Base-by-base conservation (phyloP, 2,329 filamentous ascomycete species). In the Diaporthe destruens region DNA sequence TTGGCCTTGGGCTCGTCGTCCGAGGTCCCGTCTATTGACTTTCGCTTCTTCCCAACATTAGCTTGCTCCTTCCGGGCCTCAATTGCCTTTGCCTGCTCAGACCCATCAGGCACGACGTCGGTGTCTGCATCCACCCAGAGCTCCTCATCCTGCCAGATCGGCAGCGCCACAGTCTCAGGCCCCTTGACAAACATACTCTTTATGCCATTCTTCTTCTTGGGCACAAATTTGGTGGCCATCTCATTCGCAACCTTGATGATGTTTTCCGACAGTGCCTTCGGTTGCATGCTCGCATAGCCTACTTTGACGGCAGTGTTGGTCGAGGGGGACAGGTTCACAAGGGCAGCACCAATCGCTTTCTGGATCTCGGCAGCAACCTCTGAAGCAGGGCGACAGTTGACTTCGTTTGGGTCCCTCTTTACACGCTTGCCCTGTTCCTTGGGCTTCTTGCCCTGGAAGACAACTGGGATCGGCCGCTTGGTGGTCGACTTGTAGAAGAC, bases 91-190 rank as follows among this genome's bases (percentile, higher is more conserved):
- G 83, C 80, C 77, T 85, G 79, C 77, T 86, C 87, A 72, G 87
- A 84, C 47, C 81, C 83, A 49, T 87, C 85, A 75, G 87, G 84
- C 47, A 96, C 85, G 8, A 98, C 90, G 79, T 92, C 90, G 75
- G 94, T 91, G 74, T 90, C 88, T 74, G 92, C 89, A 76, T 96
- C 93, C 20, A 92, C 83, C 95, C 96, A 99, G 75, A 99, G 87
- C 87, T 98, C 95, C 77, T 95, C 92, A 6, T 96, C 93, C 80
- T 98, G 85, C 94, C 95, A 99, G 80, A 99, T 91, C n/a, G 96
- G 96, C 79, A 99, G 87, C 11, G 96, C 93, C 74, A 92, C 92
- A 6, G 96, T 98, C 79, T 94, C 91, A 36, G 94, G 92, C 3
- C 94, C 94, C 88, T 98, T 99, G 86, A 99, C 88, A 82, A 97